Conservation (phyloP, 257 asterid genomes). For the Coffea canephora region DNA sequence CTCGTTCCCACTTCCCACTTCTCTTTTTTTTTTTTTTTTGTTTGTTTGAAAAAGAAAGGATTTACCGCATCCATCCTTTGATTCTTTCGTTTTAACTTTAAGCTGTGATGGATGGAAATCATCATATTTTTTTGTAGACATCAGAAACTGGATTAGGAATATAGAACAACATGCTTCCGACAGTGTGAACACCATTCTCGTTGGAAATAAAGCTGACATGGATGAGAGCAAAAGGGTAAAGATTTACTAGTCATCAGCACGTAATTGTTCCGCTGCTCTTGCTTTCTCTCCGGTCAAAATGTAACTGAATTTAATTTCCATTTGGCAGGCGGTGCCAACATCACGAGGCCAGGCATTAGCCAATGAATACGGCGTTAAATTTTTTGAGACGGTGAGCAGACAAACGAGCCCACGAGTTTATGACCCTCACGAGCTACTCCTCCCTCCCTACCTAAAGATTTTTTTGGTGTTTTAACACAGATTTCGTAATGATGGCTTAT, state of each 20-base stretch:
- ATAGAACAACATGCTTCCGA: conserved; percentile 25
- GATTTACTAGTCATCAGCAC: background rate
- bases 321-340: conserved; percentile 29
- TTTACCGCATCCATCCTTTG: background rate
- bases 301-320: background rate
- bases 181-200: conserved; percentile 16
- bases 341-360: conserved; percentile 31
- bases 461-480: too few species aligned
- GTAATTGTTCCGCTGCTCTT: background rate
- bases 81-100: background rate
- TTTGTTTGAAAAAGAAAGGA: background rate
- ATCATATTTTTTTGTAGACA: conserved; percentile 5
- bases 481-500: background rate
- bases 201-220: conserved; percentile 26
- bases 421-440: background rate
- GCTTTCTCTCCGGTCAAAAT: background rate
- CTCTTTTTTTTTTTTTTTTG: background rate
- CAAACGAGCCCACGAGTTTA: background rate
- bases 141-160: conserved; percentile 23
- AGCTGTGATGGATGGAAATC: background rate
- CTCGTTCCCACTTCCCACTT: background rate
- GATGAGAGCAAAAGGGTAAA: conserved; percentile 25
- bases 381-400: conserved; percentile 26
- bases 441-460: background rate
- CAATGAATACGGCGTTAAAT: conserved; percentile 25